phyloP scores from a whole-genome alignment of 2,329 filamentous ascomycete species.

The Fusarium anthophilum region DNA sequence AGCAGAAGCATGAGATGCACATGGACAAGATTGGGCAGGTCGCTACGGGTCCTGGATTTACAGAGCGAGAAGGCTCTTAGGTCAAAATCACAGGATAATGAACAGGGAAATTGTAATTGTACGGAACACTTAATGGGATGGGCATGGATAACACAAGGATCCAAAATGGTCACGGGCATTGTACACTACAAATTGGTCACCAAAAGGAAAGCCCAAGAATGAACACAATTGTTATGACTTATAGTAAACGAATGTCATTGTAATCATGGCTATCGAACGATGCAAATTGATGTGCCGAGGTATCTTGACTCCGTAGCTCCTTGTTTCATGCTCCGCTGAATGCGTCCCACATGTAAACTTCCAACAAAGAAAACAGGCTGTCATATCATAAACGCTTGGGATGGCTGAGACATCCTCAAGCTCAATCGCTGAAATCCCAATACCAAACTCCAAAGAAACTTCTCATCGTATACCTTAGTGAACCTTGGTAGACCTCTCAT shows the following conservation, averaged over 20 bases:
- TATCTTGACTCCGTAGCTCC: constrained; percentile 35
- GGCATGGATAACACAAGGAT: not conserved
- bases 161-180: not conserved
- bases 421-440: not conserved
- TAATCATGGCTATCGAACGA: constrained; percentile 12
- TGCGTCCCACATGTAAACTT: not conserved
- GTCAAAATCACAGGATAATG: not conserved
- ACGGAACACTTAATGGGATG: not conserved
- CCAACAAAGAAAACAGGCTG: not conserved
- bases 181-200: constrained; percentile 1
- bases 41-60: constrained; percentile 54
- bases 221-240: not conserved
- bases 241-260: constrained; percentile 13
- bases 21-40: constrained; percentile 54
- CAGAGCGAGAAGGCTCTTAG: constrained; percentile 45
- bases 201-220: constrained; percentile 4
- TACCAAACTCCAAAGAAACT: constrained; percentile 16
- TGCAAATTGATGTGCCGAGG: constrained; percentile 18
- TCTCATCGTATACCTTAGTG: not conserved
- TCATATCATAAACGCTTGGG: not conserved
- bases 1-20: constrained; percentile 62
- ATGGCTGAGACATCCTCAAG: not conserved
- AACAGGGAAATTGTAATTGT: not conserved
- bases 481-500: not conserved
- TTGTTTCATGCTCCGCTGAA: constrained; percentile 8